These are phyloP conservation scores for Serendipita sp. DNA, from an alignment of 768 basidiomycete genomes.

Conservation along the genomic window DNA sequence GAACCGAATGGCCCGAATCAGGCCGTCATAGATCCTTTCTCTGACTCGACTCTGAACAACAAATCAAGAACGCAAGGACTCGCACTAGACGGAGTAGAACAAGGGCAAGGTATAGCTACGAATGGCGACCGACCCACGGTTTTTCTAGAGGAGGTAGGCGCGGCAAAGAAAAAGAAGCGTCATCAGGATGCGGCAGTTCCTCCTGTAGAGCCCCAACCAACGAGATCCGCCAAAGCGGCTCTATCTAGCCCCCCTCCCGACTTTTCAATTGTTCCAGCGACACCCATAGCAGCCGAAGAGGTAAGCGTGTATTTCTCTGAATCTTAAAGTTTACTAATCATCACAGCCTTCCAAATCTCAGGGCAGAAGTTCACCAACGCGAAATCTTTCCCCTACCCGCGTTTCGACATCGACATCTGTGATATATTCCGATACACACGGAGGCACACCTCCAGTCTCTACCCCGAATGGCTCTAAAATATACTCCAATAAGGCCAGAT, in stretches of 20 bases:
- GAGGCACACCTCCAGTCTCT: conserved; percentile 48
- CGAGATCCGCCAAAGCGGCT: conserved; percentile 14
- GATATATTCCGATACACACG: conserved; percentile 11
- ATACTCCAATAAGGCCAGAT: conserved; percentile 51
- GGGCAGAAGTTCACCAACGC: conserved; percentile 30
- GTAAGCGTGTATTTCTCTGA: neutral
- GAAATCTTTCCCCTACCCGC: conserved; percentile 40
- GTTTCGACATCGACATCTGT: conserved; percentile 28
- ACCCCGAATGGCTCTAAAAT: conserved; percentile 48
- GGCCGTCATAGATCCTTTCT: neutral
- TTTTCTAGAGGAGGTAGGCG: conserved; percentile 8
- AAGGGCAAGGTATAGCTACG: neutral
- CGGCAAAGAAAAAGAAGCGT: conserved; percentile 10
- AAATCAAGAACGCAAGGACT: neutral
- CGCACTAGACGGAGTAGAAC: neutral
- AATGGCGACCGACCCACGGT: conserved; percentile 16
- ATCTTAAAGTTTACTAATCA: neutral
- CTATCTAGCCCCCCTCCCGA: conserved; percentile 35
- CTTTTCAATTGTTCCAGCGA: conserved; percentile 61
- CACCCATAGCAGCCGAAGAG: conserved; percentile 34
- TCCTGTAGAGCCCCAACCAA: conserved; percentile 3
- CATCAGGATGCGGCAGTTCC: conserved; percentile 8
- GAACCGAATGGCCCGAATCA: neutral
- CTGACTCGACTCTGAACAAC: neutral
- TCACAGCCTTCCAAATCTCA: conserved; percentile 16